These are phyloP conservation scores for Hemileia vastatrix DNA, from an alignment of 1,284 basidiomycete species.

Conservation along the genomic window DNA sequence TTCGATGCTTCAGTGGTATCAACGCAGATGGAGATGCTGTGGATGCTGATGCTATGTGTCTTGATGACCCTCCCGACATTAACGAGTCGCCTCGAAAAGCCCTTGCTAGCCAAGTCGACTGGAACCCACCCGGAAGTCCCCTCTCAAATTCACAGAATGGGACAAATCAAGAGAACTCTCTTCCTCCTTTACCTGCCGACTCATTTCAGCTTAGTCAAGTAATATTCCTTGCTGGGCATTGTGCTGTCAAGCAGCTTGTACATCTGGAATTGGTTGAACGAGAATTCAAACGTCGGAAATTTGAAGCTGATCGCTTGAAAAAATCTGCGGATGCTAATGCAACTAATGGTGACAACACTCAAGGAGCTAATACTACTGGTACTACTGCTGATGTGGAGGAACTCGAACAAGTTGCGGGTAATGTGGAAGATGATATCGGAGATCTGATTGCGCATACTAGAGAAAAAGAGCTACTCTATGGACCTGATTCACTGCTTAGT, in stretches of 20 bases:
- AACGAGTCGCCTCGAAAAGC: background rate
- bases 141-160: constrained; percentile 8
- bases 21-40: background rate
- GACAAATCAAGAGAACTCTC: background rate
- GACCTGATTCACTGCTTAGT: constrained; percentile 69
- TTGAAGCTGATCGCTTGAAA: constrained; percentile 58
- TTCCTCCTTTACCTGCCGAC: constrained; percentile 50
- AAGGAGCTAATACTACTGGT: background rate
- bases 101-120: background rate
- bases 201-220: constrained; percentile 82
- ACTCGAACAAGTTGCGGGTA: constrained; percentile 91
- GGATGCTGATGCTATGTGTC: background rate
- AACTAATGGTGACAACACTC: constrained; percentile 1
- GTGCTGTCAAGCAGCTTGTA: constrained; percentile 94
- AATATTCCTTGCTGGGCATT: constrained; percentile 87
- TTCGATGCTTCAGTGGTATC: constrained; percentile 56
- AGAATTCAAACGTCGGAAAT: constrained; percentile 92
- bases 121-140: constrained; percentile 15
- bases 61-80: background rate
- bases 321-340: constrained; percentile 1
- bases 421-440: constrained; percentile 96
- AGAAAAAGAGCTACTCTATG: constrained; percentile 80
- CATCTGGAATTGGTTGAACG: constrained; percentile 94
- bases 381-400: constrained; percentile 56
- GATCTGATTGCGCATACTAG: constrained; percentile 73